Conservation (phyloP, 2,329 filamentous ascomycete species). For the Xylaria digitata region DNA sequence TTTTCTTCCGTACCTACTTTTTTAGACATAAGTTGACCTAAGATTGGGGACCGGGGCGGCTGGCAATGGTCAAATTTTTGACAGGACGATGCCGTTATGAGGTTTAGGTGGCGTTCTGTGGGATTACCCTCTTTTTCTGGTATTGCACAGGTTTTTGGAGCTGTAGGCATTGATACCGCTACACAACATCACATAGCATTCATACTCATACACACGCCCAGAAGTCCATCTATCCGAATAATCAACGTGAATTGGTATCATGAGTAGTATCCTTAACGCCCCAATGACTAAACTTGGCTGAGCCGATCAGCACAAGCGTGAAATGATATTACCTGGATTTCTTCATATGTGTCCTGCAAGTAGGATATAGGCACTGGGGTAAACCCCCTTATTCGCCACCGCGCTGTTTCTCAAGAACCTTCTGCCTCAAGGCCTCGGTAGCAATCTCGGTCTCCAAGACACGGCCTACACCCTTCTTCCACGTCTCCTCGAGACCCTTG, state of each 20-base stretch:
- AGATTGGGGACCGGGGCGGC: constrained; percentile 29
- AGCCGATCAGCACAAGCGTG: neutral
- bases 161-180: constrained; percentile 43
- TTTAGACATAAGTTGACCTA: constrained; percentile 33
- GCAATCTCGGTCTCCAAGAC: constrained; percentile 90
- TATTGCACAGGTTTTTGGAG: constrained; percentile 38
- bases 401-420: constrained; percentile 74
- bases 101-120: constrained; percentile 45
- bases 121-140: constrained; percentile 43
- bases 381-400: constrained; percentile 37
- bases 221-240: neutral
- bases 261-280: constrained; percentile 26
- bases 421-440: constrained; percentile 74
- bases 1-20: constrained; percentile 28
- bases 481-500: constrained; percentile 77
- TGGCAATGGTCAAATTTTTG: constrained; percentile 28
- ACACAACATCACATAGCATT: constrained; percentile 32
- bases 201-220: constrained; percentile 1
- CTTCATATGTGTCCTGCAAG: neutral
- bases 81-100: constrained; percentile 29
- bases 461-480: constrained; percentile 80
- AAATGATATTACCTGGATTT: neutral
- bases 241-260: constrained; percentile 34
- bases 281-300: neutral
- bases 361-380: neutral